phyloP scores from a whole-genome alignment of 2,329 filamentous ascomycete species.

The Waltergamsia citrina region DNA sequence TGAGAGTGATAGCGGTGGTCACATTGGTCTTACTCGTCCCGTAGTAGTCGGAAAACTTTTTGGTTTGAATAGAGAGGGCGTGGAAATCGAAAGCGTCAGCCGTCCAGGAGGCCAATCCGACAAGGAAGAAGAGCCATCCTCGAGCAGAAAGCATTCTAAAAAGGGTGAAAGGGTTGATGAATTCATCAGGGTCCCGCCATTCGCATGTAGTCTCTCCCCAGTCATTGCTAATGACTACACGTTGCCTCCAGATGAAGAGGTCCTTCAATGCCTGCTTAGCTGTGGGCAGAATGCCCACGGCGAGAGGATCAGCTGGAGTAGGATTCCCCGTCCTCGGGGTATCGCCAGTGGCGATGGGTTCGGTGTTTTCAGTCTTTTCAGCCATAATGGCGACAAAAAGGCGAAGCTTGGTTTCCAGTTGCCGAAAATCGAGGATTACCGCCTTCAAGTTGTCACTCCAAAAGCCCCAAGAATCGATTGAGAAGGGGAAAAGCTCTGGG shows the following conservation, averaged over 20 bases:
- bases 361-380: background rate
- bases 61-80: conserved; percentile 68
- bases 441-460: too few relatives aligned
- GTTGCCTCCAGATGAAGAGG: conserved; percentile 66
- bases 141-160: conserved; percentile 51
- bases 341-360: conserved; percentile 9
- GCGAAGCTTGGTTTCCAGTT: too few relatives aligned
- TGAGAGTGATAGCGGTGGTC: conserved; percentile 66
- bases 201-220: conserved; percentile 56
- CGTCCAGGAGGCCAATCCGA: conserved; percentile 68
- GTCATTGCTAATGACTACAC: conserved; percentile 56
- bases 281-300: conserved; percentile 54
- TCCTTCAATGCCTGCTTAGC: conserved; percentile 55
- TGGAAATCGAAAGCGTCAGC: conserved; percentile 82
- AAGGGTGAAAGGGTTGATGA: conserved; percentile 63
- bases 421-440: too few relatives aligned
- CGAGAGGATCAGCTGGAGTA: conserved; percentile 57
- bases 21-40: conserved; percentile 52
- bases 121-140: conserved; percentile 69
- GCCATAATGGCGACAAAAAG: background rate
- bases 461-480: too few relatives aligned
- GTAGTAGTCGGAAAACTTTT: conserved; percentile 52
- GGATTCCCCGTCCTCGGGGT: too few relatives aligned
- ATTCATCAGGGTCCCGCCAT: conserved; percentile 57
- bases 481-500: too few relatives aligned